Base-by-base conservation (phyloP, 805 yeast species). In the Lachancea meyersii region DNA sequence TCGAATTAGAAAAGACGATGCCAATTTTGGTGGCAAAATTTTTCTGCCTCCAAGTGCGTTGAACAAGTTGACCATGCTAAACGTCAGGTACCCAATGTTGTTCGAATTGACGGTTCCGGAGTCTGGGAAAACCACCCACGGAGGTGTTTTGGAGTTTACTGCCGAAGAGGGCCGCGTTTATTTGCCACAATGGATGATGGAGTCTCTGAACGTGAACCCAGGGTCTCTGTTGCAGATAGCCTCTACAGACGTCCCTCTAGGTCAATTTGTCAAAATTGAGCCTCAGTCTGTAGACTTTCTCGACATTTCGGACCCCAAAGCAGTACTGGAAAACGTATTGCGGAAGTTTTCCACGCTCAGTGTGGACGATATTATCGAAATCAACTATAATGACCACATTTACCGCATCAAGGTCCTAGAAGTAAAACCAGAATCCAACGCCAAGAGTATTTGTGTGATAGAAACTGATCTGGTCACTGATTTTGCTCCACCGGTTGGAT, bases 401-500 rank as follows among this genome's bases (percentile, higher is more conserved):
- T 93, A 77, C 58, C 82, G 80, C 19, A 87, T 93, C 47, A 84
- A 80, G 58, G 89, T 93, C 16, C 67, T 91, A 35, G 97, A 93
- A 54, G 86, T 79, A 21, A 86, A 86, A 55, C 97, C 97, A 0
- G 85, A 82, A 40, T 71, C 78, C 1, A 53, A 62, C 5, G 66
- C 69, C 6, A 67, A 75, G 26, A 85, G 96, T 46, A 82, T 91
- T 11, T 91, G 97, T 70, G 96, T 93, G 4, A 86, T 93, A 21
- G 99, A 93, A 60, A 93, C 98, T 0, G 98, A 93, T 67, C 71
- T 93, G 48, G 95, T 86, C 46, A 95, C 97, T 0, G 99, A 93
- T 59, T 93, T 93, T 69, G 97, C 97, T 1, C 96, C 98, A 2
- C 99, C 99, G 0, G 96, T 91, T 4, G 99, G 99, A 0, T 93